These are phyloP conservation scores for Peronospora farinosa DNA, from an alignment of 352 stramenopile species.

Conservation along the genomic window DNA sequence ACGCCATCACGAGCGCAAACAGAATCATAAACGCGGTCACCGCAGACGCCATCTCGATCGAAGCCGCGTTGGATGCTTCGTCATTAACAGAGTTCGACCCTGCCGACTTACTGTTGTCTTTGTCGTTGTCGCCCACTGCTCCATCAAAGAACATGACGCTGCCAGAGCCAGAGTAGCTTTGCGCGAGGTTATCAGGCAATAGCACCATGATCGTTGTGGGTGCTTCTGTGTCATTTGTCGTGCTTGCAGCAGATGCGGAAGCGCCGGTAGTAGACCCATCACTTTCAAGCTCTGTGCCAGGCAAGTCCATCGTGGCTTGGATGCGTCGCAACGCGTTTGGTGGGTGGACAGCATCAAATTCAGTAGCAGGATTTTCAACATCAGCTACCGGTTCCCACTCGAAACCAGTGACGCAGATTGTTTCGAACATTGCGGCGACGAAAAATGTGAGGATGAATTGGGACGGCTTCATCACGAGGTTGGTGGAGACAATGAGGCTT, in stretches of 20 bases:
- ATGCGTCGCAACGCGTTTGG: slow-evolving; percentile 18
- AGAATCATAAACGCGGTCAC: slow-evolving; percentile 20
- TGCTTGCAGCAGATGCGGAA: slow-evolving; percentile 14
- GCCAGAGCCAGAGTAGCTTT: slow-evolving; percentile 37
- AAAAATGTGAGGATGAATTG: slow-evolving; percentile 26
- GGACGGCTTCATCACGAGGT: slow-evolving; percentile 25
- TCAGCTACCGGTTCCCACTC: slow-evolving; percentile 24
- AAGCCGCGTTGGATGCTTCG: slow-evolving; percentile 14
- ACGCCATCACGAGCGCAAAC: slow-evolving; percentile 15
- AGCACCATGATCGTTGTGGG: slow-evolving; percentile 56
- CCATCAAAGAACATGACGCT: slow-evolving; percentile 41
- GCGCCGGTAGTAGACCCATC: slow-evolving; percentile 8
- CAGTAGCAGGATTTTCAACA: slow-evolving; percentile 21
- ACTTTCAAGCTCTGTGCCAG: slow-evolving; percentile 12
- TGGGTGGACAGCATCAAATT: slow-evolving; percentile 6
- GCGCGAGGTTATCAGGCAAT: slow-evolving; percentile 42
- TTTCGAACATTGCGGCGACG: slow-evolving; percentile 11
- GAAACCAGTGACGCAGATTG: slow-evolving; percentile 10
- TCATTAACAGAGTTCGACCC: slow-evolving; percentile 11
- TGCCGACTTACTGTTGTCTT: slow-evolving; percentile 17
- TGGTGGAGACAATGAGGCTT: neutral
- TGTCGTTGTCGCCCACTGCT: slow-evolving; percentile 13
- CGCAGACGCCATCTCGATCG: slow-evolving; percentile 10
- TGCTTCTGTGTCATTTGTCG: slow-evolving; percentile 24
- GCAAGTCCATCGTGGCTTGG: slow-evolving; percentile 25